A percentile compares a stretch with the other conserved stretches of the same genome.
phyloP scores from a whole-genome alignment of 352 stramenopile species.

The Phytophthora sp. region DNA sequence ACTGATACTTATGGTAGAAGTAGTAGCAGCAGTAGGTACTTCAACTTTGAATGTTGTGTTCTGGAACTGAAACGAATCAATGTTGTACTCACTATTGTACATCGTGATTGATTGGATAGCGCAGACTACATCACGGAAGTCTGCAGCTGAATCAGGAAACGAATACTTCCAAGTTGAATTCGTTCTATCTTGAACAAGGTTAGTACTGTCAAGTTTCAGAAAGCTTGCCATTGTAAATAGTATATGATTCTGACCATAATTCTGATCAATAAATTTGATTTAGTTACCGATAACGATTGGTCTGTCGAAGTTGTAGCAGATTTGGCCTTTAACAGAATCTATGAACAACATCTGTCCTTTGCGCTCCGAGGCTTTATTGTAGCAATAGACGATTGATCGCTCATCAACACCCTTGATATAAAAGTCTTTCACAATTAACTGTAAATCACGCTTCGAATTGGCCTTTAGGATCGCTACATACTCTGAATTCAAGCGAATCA shows the following conservation, averaged over 20 bases:
- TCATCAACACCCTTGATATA: slow-evolving; percentile 7
- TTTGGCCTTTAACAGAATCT: slow-evolving; percentile 8
- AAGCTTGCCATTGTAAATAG: slow-evolving; percentile 9
- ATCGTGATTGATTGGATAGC: too few species aligned
- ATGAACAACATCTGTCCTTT: slow-evolving; percentile 9
- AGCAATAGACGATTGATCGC: not conserved
- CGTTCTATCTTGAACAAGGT: too few species aligned
- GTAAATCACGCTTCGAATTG: slow-evolving; percentile 22
- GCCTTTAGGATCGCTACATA: slow-evolving; percentile 10
- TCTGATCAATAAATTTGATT: not conserved
- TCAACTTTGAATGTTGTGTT: slow-evolving; percentile 14
- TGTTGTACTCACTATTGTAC: slow-evolving; percentile 12
- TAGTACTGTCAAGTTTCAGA: too few species aligned
- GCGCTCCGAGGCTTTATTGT: not conserved
- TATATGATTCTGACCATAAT: slow-evolving; percentile 16
- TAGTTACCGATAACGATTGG: not conserved
- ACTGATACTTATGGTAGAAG: too few species aligned
- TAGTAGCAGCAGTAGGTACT: too few species aligned
- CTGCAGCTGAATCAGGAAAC: too few species aligned
- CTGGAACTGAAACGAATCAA: not conserved
- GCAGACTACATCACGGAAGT: too few species aligned
- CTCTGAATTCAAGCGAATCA: not conserved
- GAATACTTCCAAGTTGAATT: too few species aligned
- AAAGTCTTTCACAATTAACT: slow-evolving; percentile 21
- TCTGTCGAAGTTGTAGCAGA: slow-evolving; percentile 10